Evolutionary conservation across 2,329 filamentous ascomycete species (phyloP).

Genomic region (Penicillium sp.): DNA sequence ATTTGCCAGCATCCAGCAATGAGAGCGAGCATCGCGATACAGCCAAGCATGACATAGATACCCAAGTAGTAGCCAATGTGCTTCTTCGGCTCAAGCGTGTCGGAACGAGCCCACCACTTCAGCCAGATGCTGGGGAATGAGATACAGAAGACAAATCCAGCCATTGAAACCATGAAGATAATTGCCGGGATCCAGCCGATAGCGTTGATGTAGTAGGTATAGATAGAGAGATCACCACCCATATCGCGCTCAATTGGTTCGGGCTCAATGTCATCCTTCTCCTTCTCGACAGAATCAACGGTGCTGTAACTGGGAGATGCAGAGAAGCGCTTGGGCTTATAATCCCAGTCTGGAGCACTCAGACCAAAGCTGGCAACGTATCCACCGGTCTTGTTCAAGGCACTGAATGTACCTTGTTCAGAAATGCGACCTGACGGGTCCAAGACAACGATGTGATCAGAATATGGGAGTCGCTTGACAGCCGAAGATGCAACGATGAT

Average conservation of each 20-base stretch:
- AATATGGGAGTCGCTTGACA: constrained; percentile 46
- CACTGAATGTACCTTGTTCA: constrained; percentile 48
- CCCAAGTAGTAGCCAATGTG: constrained; percentile 43
- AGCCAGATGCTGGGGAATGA: constrained; percentile 50
- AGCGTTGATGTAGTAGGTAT: constrained; percentile 44
- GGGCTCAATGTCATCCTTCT: constrained; percentile 24
- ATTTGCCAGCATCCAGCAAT: constrained; percentile 50
- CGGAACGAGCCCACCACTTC: constrained; percentile 46
- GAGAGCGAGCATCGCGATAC: constrained; percentile 41
- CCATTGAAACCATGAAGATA: constrained; percentile 43
- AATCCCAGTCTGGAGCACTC: constrained; percentile 36
- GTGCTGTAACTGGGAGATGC: constrained; percentile 23
- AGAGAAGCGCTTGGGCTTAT: constrained; percentile 26
- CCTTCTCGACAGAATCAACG: constrained; percentile 21
- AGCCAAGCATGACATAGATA: constrained; percentile 46
- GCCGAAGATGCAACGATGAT: constrained; percentile 47
- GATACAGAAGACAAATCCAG: constrained; percentile 45
- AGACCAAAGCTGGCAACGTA: constrained; percentile 48
- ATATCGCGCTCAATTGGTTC: constrained; percentile 35
- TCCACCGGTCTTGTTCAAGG: constrained; percentile 41
- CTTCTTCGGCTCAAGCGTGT: constrained; percentile 38
- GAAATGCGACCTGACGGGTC: constrained; percentile 41
- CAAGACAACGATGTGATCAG: constrained; percentile 49
- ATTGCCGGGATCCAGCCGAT: constrained; percentile 42
- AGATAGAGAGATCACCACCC: constrained; percentile 49